Base-by-base conservation (phyloP, 768 basidiomycete species). In the Serendipita sp. region DNA sequence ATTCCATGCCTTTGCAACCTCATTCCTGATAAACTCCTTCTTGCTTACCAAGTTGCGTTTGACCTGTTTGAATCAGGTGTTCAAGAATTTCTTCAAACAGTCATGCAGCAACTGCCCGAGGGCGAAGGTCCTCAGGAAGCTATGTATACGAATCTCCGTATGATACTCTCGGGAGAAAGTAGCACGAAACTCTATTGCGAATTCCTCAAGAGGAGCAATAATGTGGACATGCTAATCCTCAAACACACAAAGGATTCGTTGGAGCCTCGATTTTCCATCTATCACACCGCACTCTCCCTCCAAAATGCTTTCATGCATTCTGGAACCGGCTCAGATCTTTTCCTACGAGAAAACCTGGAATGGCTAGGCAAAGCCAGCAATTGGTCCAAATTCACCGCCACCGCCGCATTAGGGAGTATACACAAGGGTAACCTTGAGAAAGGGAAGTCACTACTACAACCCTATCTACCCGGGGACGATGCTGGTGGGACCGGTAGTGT, bases 381-480 rank as follows among this genome's bases (percentile, higher is more conserved):
- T 73, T 99, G 96, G 96, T 90, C 92, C 34, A 99, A 98, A 72
- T 99, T 98, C 76, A 91, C 92, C 2, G 91, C 96, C 3, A 97
- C 96, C 11, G 93, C 96, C 18, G 93, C 90, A 7, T 83, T 99
- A 28, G 96, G 96, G 67, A 90, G 98, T 65, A 97, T 99, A 68
- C 92, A 98, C 78, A 94, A 95, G 72, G 96, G 96, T 47, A 93
- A 93, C 73, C 89, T 91, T 70, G 85, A 92, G 70, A 87, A 95
- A 73, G 94, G 93, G 58, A 86, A 89, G 82, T 84, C 83, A 52
- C 90, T 98, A 63, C 83, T 99, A 30, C 86, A 88, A 2, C 96
- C 96, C 0, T 98, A 98, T 75, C 85, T 98, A 38, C 96, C 96
- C 63, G 81, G 83, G 68, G 79, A 76, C 58, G 85, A 83, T 58